A percentile compares a stretch with the other conserved stretches of the same genome.
These are phyloP conservation scores for Tardiomyces digboiensis DNA, from an alignment of 1,139 yeast species.

Conservation along the genomic window DNA sequence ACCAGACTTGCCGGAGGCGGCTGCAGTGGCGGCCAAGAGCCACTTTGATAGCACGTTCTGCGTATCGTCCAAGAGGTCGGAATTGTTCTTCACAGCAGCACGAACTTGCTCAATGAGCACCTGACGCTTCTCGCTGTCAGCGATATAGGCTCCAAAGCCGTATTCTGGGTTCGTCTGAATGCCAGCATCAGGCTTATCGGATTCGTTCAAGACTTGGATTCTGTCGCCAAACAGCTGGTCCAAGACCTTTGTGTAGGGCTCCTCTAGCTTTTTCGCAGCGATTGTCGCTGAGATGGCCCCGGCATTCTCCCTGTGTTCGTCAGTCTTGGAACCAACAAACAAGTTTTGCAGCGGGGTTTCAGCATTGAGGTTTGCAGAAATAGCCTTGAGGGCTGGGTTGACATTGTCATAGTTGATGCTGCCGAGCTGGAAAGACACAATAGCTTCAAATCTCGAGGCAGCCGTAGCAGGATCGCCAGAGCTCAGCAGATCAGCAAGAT, in stretches of 20 bases:
- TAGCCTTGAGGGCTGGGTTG: conserved; percentile 36
- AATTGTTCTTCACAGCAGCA: conserved; percentile 38
- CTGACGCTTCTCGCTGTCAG: conserved; percentile 35
- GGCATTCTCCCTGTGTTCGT: conserved; percentile 8
- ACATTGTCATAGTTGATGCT: conserved; percentile 37
- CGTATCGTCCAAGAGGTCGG: conserved; percentile 39
- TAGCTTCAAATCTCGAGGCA: conserved; percentile 23
- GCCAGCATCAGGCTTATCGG: conserved; percentile 35
- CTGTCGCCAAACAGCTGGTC: conserved; percentile 49
- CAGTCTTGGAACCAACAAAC: conserved; percentile 37
- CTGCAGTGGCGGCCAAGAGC: conserved; percentile 36
- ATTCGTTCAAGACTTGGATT: conserved; percentile 51
- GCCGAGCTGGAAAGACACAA: conserved; percentile 54
- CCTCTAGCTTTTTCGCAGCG: conserved; percentile 50
- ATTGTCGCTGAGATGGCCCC: conserved; percentile 28
- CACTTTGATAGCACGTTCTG: conserved; percentile 59
- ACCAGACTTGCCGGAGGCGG: conserved; percentile 5
- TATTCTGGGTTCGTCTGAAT: conserved; percentile 56
- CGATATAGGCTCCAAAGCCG: conserved; percentile 74
- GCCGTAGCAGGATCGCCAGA: conserved; percentile 36
- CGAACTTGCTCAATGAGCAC: conserved; percentile 42
- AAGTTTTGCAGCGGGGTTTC: conserved; percentile 54
- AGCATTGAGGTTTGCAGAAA: conserved; percentile 44
- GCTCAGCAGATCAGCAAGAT: conserved; percentile 48
- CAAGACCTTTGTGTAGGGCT: conserved; percentile 69